Evolutionary conservation across 164 flowering plant genomes (phyloP).

Genomic region (Litsea cubeba): DNA sequence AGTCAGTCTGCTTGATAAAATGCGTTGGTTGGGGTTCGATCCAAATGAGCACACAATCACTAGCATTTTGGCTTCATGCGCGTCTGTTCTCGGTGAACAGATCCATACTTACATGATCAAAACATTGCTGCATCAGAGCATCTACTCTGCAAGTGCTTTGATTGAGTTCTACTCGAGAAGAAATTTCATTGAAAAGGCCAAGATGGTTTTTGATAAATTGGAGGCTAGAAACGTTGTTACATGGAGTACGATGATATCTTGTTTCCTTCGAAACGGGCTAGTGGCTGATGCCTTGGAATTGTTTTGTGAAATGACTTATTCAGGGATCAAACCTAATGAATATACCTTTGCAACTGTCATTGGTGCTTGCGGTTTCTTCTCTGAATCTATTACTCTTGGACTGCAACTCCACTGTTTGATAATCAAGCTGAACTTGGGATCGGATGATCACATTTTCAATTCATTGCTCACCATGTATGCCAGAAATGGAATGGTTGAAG

Average conservation of each 20-base stretch:
- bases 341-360: conserved; percentile 13
- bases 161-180: conserved; percentile 16
- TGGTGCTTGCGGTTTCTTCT: conserved; percentile 15
- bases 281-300: conserved; percentile 10
- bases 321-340: conserved; percentile 16
- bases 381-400: conserved; percentile 6
- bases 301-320: conserved; percentile 10
- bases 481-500: conserved; percentile 12
- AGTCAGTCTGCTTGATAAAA: conserved; percentile 5
- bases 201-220: conserved; percentile 10
- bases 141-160: conserved; percentile 12
- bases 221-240: conserved; percentile 14
- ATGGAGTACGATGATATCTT: conserved; percentile 19
- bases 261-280: conserved; percentile 10
- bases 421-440: conserved; percentile 13
- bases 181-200: conserved; percentile 7
- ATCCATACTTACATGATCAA: conserved; percentile 20
- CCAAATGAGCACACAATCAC: conserved; percentile 14
- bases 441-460: conserved; percentile 11
- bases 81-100: conserved; percentile 6
- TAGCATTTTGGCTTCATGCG: conserved; percentile 11
- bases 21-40: conserved; percentile 11
- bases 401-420: conserved; percentile 15
- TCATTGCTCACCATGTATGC: conserved; percentile 23
- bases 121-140: conserved; percentile 9